Percentiles rank a stretch among this genome's conserved stretches.
Evolutionary conservation across 2,329 filamentous ascomycete genomes (phyloP).

Genomic region (Phyllosticta citriasiana): DNA sequence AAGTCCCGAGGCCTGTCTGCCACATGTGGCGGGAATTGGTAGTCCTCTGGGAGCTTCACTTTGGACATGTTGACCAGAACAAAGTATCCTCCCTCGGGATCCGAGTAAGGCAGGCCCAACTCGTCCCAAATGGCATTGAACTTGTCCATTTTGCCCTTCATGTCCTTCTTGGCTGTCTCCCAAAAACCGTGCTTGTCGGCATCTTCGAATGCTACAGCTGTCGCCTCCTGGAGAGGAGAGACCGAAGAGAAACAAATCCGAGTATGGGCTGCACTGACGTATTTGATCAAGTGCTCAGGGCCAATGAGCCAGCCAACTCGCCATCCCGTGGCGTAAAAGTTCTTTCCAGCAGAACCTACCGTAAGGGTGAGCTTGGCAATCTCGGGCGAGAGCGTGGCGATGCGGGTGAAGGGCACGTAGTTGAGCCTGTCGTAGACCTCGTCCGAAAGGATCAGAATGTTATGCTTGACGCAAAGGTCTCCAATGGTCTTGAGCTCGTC

Average conservation of each 20-base stretch:
- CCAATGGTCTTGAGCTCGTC: slow-evolving; percentile 78
- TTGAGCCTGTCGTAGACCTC: slow-evolving; percentile 83
- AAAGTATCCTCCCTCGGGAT: slow-evolving; percentile 96
- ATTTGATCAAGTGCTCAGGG: slow-evolving; percentile 76
- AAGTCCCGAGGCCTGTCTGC: slow-evolving; percentile 82
- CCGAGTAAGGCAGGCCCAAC: slow-evolving; percentile 56
- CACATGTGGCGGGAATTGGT: slow-evolving; percentile 84
- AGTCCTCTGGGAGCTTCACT: slow-evolving; percentile 72
- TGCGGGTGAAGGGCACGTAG: slow-evolving; percentile 89
- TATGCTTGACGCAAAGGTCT: slow-evolving; percentile 80
- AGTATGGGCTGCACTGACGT: slow-evolving; percentile 86
- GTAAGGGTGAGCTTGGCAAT: slow-evolving; percentile 82
- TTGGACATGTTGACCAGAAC: slow-evolving; percentile 89
- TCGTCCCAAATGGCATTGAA: slow-evolving; percentile 61
- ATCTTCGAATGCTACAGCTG: slow-evolving; percentile 86
- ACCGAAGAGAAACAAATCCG: slow-evolving; percentile 94
- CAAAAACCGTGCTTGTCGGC: slow-evolving; percentile 81
- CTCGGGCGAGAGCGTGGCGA: slow-evolving; percentile 83
- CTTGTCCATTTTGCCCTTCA: slow-evolving; percentile 77
- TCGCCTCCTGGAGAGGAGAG: slow-evolving; percentile 87
- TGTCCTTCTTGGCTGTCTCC: slow-evolving; percentile 71
- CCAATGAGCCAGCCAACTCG: slow-evolving; percentile 93
- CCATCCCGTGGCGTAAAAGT: slow-evolving; percentile 98
- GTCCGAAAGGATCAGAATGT: slow-evolving; percentile 73
- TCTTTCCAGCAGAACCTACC: slow-evolving; percentile 93